Evolutionary conservation across 1,139 yeast genomes (phyloP), one percentile per base, ranked within the genome.

Genomic region (Debaryomyces sp.): DNA sequence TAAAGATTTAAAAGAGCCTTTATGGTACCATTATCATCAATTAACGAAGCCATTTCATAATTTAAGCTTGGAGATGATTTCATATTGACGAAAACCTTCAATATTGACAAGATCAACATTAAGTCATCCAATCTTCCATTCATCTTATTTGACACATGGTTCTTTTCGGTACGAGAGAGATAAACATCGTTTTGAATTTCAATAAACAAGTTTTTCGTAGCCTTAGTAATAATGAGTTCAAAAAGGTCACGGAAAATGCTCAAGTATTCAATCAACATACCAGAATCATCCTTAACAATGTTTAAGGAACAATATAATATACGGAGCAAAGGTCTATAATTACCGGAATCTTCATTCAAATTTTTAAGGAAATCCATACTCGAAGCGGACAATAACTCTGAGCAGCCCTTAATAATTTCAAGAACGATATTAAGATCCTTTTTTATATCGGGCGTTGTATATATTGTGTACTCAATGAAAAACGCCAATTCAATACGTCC

Each of bases 401-500:
- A 63, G 32, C 78, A 54, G 1, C 70, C 67, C 45, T 71, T 70
- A 17, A 81, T 60, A 9, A 80, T 66, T 17, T 73, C 69, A 51
- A 78, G 68, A 0, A 75, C 59, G 18, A 61, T 55, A 5, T 59
- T 60, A 4, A 64, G 60, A 29, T 66, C 59, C 5, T 66, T 63
- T 24, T 72, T 66, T 6, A 37, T 17, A 10, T 37, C 41, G 9
- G 46, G 41, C 43, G 58, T 57, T 47, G 62, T 58, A 45, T 81
- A 75, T 29, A 81, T 61, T 2, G 80, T 69, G 60, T 81, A 81
- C 40, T 80, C 67, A 40, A 89, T 73, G 59, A 80, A 84, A 60
- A 90, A 90, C 1, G 89, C 80, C 50, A 89, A 67, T 56, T 89
- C 92, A 40, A 85, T 71, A 44, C 96, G 77, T 46, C 81, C 89